Evolutionary conservation across 352 stramenopile species (phyloP).

Genomic region (Pythium brachiatum): DNA sequence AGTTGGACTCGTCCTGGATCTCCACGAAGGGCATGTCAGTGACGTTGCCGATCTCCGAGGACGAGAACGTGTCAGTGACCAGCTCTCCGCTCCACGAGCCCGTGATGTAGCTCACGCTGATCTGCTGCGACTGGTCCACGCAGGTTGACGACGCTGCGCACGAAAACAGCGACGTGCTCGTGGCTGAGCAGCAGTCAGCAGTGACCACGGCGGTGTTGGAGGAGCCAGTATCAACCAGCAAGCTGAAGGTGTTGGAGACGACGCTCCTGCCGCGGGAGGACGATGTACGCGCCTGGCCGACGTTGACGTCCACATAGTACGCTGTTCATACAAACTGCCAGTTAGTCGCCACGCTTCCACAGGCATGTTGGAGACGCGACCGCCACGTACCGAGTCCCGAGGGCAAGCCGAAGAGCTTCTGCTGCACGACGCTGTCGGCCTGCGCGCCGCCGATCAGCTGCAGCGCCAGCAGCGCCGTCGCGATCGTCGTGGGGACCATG

Average conservation of each 20-base stretch:
- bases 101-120: constrained; percentile 77
- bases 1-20: constrained; percentile 58
- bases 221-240: constrained; percentile 78
- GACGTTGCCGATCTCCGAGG: constrained; percentile 41
- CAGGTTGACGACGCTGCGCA: constrained; percentile 68
- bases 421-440: constrained; percentile 40
- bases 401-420: constrained; percentile 69
- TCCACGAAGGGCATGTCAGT: constrained; percentile 52
- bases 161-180: constrained; percentile 62
- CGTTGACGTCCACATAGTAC: constrained; percentile 28
- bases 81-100: constrained; percentile 66
- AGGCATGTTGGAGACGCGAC: background rate
- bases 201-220: constrained; percentile 80
- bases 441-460: background rate
- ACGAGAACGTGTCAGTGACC: constrained; percentile 71
- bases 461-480: background rate
- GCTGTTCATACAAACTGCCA: constrained; percentile 4
- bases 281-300: constrained; percentile 21
- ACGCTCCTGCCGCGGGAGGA: constrained; percentile 1
- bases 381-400: constrained; percentile 48
- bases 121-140: constrained; percentile 27
- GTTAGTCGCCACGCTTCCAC: background rate
- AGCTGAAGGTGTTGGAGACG: constrained; percentile 44
- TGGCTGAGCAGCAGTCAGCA: constrained; percentile 64
- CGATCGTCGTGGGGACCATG: too few species aligned